phyloP scores from a whole-genome alignment of 345 rosid species.

The Salix suchowensis region DNA sequence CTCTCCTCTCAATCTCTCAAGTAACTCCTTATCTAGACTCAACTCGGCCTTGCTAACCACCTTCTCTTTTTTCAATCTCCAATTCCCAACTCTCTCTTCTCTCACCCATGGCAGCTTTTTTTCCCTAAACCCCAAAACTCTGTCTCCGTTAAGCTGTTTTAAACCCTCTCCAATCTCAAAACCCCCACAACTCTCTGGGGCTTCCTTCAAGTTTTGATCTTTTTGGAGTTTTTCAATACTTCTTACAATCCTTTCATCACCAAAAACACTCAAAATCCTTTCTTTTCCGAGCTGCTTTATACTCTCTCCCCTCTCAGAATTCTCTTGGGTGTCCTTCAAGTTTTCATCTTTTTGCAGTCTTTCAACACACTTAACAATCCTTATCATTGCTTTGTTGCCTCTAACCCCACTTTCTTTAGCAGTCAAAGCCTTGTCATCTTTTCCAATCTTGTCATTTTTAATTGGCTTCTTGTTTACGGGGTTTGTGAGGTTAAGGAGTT shows the following conservation, averaged over 20 bases:
- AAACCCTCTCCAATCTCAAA: constrained; percentile 29
- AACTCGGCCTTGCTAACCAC: constrained; percentile 46
- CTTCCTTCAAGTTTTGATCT: constrained; percentile 9
- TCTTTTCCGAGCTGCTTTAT: too few species aligned
- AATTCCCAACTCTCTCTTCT: constrained; percentile 42
- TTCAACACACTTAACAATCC: constrained; percentile 51
- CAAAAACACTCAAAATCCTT: too few species aligned
- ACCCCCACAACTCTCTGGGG: constrained; percentile 16
- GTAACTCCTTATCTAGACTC: constrained; percentile 46
- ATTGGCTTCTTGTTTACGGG: constrained; percentile 17
- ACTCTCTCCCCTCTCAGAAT: constrained; percentile 12
- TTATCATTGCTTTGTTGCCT: constrained; percentile 60
- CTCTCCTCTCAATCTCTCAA: constrained; percentile 54
- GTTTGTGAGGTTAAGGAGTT: constrained; percentile 30
- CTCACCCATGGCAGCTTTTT: constrained; percentile 66
- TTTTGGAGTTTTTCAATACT: too few species aligned
- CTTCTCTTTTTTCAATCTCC: constrained; percentile 60
- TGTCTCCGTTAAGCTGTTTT: constrained; percentile 23
- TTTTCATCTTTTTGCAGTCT: constrained; percentile 31
- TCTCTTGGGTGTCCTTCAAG: background rate
- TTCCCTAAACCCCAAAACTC: constrained; percentile 15
- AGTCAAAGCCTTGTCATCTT: constrained; percentile 53
- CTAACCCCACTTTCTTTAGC: constrained; percentile 65
- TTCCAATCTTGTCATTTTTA: constrained; percentile 23
- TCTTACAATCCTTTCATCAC: too few species aligned